These are phyloP conservation scores for Sphenostylis stenocarpa DNA, from an alignment of 306 rosid genomes.

Conservation along the genomic window DNA sequence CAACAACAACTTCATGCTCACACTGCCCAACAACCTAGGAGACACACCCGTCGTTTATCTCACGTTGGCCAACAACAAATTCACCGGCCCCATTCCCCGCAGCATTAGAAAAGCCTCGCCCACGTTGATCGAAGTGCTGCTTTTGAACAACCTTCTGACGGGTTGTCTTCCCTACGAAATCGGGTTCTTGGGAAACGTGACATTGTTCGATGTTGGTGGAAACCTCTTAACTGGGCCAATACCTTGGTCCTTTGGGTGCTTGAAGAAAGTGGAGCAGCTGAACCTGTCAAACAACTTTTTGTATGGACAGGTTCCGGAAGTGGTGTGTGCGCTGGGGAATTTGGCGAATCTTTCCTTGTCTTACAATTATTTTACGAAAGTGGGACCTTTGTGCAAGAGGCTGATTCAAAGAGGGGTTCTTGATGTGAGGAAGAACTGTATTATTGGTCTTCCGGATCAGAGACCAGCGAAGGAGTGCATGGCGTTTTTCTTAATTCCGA, in stretches of 20 bases:
- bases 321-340: conserved; percentile 53
- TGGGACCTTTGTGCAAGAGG: conserved; percentile 67
- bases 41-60: conserved; percentile 57
- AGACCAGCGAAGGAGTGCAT: conserved; percentile 56
- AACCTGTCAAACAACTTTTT: conserved; percentile 60
- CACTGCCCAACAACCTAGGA: conserved; percentile 52
- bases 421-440: conserved; percentile 70
- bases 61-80: conserved; percentile 79
- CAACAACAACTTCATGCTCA: conserved; percentile 65
- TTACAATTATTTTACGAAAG: conserved; percentile 51
- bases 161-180: conserved; percentile 81
- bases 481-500: conserved; percentile 43
- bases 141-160: conserved; percentile 61
- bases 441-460: conserved; percentile 59
- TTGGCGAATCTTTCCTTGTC: conserved; percentile 63
- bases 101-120: conserved; percentile 53
- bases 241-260: conserved; percentile 69
- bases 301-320: conserved; percentile 73
- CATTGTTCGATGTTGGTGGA: conserved; percentile 52
- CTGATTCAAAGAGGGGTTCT: conserved; percentile 62
- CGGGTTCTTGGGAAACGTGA: conserved; percentile 49
- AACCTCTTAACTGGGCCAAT: conserved; percentile 71
- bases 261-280: conserved; percentile 57
- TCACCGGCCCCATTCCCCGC: conserved; percentile 66
- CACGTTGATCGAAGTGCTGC: conserved; percentile 53